These are phyloP conservation scores for Aspergillus latus DNA, from an alignment of 2,329 filamentous ascomycete genomes.

Conservation along the genomic window DNA sequence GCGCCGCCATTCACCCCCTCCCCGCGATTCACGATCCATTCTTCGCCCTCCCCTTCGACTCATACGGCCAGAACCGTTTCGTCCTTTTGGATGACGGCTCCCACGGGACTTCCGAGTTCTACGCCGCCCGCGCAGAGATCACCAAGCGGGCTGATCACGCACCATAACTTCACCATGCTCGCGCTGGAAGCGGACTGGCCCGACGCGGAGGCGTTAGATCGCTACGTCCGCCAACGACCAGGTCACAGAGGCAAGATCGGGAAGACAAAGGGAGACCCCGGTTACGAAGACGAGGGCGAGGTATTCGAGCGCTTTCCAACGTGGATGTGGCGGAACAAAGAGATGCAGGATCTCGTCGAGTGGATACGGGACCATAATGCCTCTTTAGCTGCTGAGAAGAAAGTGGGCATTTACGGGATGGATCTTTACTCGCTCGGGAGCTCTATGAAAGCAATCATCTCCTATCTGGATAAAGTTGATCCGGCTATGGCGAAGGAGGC, in stretches of 20 bases:
- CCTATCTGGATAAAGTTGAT: conserved; percentile 51
- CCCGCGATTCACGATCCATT: conserved; percentile 35
- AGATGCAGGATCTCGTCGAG: conserved; percentile 53
- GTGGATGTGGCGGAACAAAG: conserved; percentile 59
- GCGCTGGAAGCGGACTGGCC: conserved; percentile 57
- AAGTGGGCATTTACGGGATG: conserved; percentile 50
- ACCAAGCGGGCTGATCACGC: conserved; percentile 50
- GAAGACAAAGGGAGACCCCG: conserved; percentile 14
- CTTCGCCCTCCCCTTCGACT: conserved; percentile 46
- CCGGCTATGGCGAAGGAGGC: conserved; percentile 46
- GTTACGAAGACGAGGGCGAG: conserved; percentile 17
- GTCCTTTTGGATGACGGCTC: conserved; percentile 50
- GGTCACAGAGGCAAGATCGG: conserved; percentile 35
- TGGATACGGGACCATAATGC: conserved; percentile 52
- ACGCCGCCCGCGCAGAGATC: conserved; percentile 52
- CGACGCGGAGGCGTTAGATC: conserved; percentile 53
- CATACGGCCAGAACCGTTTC: conserved; percentile 40
- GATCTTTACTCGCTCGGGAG: conserved; percentile 53
- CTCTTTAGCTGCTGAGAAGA: conserved; percentile 28
- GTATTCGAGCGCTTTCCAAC: conserved; percentile 54
- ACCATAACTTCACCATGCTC: conserved; percentile 54
- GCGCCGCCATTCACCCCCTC: conserved; percentile 37
- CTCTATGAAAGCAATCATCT: conserved; percentile 49
- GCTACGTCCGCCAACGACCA: conserved; percentile 51
- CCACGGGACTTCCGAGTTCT: conserved; percentile 59